These are phyloP conservation scores for Tinospora cordifolia DNA, from an alignment of 164 flowering plant genomes.

Conservation along the genomic window DNA sequence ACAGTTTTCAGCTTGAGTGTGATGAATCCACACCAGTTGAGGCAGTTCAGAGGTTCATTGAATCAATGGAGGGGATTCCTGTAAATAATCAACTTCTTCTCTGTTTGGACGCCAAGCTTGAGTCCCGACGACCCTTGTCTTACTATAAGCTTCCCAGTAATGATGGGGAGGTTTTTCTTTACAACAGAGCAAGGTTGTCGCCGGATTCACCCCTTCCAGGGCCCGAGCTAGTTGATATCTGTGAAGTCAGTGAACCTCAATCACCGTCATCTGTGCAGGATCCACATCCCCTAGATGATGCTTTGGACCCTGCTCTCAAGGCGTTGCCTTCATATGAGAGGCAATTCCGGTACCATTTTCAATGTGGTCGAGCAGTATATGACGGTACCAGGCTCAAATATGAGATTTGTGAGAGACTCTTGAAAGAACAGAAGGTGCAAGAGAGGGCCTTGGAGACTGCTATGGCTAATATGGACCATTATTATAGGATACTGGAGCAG, in stretches of 20 bases:
- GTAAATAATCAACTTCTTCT: constrained; percentile 74
- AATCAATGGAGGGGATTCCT: constrained; percentile 48
- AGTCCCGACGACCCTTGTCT: constrained; percentile 55
- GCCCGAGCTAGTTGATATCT: constrained; percentile 44
- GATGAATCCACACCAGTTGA: constrained; percentile 61
- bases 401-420: constrained; percentile 55
- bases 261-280: constrained; percentile 46
- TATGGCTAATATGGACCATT: constrained; percentile 62
- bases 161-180: constrained; percentile 72
- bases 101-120: constrained; percentile 70
- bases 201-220: constrained; percentile 54
- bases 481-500: constrained; percentile 53
- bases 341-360: constrained; percentile 80
- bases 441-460: constrained; percentile 90
- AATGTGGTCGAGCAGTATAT: constrained; percentile 58
- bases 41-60: constrained; percentile 56
- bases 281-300: constrained; percentile 84
- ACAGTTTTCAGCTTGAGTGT: constrained; percentile 62
- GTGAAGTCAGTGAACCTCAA: constrained; percentile 43
- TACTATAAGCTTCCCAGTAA: constrained; percentile 67
- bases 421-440: constrained; percentile 70
- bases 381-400: constrained; percentile 36
- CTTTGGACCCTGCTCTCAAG: constrained; percentile 87
- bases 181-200: constrained; percentile 55
- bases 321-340: constrained; percentile 91